A percentile compares a stretch with the other conserved stretches of the same genome.
Evolutionary conservation across 2,329 filamentous ascomycete genomes (phyloP).

Genomic region (Aspergillus sp.): DNA sequence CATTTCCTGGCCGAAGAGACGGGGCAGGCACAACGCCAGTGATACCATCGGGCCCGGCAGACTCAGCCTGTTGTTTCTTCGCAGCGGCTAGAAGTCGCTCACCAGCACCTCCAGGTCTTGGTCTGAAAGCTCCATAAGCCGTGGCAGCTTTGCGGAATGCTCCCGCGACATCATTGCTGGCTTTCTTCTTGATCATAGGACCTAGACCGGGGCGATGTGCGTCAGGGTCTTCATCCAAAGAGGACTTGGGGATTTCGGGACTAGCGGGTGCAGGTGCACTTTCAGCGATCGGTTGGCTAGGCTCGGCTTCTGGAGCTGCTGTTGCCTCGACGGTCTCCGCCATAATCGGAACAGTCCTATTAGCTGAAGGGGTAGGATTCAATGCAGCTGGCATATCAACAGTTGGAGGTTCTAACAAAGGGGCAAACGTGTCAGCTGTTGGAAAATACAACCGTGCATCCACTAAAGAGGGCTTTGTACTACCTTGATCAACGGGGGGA

Average conservation of each 20-base stretch:
- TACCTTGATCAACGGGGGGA: slow-evolving; percentile 28
- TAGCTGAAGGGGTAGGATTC: slow-evolving; percentile 19
- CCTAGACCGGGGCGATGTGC: slow-evolving; percentile 72
- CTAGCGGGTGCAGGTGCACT: slow-evolving; percentile 9
- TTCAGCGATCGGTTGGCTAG: slow-evolving; percentile 10
- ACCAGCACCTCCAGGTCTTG: slow-evolving; percentile 80
- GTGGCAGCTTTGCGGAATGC: slow-evolving; percentile 78
- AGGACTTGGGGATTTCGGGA: slow-evolving; percentile 13
- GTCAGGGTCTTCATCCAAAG: slow-evolving; percentile 50
- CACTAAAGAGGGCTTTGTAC: slow-evolving; percentile 34
- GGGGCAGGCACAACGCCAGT: slow-evolving; percentile 84
- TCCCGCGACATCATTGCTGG: slow-evolving; percentile 68
- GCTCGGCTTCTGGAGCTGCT: slow-evolving; percentile 6
- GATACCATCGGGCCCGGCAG: slow-evolving; percentile 80
- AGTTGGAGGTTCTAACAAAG: slow-evolving; percentile 14
- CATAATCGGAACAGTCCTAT: slow-evolving; percentile 5
- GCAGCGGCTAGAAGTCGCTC: slow-evolving; percentile 67
- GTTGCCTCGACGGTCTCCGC: slow-evolving; percentile 11
- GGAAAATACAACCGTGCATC: slow-evolving; percentile 32
- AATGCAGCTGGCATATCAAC: slow-evolving; percentile 21
- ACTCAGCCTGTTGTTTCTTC: slow-evolving; percentile 53
- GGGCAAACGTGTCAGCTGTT: slow-evolving; percentile 26
- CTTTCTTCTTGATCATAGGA: slow-evolving; percentile 85
- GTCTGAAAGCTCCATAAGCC: slow-evolving; percentile 74
- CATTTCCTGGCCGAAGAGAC: slow-evolving; percentile 43